phyloP scores from a whole-genome alignment of 768 basidiomycete genomes.

The Termitomyces sp. region DNA sequence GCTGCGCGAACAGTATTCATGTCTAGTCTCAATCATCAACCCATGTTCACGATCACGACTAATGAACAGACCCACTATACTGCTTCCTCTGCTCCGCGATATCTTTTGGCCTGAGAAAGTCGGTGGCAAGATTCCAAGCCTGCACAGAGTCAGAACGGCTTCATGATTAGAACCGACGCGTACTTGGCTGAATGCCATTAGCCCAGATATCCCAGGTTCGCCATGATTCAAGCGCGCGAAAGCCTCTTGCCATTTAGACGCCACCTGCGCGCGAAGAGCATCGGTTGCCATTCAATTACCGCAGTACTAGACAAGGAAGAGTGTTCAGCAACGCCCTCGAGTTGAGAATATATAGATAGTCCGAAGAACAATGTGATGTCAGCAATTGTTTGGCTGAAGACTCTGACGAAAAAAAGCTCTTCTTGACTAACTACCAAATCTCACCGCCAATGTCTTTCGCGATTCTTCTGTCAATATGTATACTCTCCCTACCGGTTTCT shows the following conservation, averaged over 20 bases:
- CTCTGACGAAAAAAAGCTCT: no score
- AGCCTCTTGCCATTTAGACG: constrained; percentile 66
- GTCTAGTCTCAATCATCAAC: constrained; percentile 23
- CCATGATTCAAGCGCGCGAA: constrained; percentile 58
- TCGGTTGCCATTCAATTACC: constrained; percentile 36
- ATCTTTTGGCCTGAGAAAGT: constrained; percentile 51
- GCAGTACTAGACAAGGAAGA: not conserved
- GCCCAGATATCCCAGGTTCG: constrained; percentile 56
- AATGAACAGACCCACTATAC: constrained; percentile 13
- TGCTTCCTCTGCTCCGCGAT: constrained; percentile 31
- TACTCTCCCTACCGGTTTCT: not conserved
- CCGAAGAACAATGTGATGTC: no score
- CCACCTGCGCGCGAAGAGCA: constrained; percentile 59
- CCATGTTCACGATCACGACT: not conserved
- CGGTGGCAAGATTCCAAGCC: constrained; percentile 56
- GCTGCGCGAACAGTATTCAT: constrained; percentile 45
- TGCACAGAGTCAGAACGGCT: constrained; percentile 18
- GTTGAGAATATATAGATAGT: no score
- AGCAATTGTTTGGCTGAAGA: not conserved
- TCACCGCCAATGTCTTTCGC: not conserved
- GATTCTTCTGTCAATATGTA: not conserved
- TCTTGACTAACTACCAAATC: not conserved
- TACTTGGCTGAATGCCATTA: constrained; percentile 62
- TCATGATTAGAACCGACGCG: not conserved
- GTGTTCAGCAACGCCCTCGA: not conserved